These are phyloP conservation scores for Pseudomassariella vexata DNA, from an alignment of 2,329 filamentous ascomycete genomes.

Conservation along the genomic window DNA sequence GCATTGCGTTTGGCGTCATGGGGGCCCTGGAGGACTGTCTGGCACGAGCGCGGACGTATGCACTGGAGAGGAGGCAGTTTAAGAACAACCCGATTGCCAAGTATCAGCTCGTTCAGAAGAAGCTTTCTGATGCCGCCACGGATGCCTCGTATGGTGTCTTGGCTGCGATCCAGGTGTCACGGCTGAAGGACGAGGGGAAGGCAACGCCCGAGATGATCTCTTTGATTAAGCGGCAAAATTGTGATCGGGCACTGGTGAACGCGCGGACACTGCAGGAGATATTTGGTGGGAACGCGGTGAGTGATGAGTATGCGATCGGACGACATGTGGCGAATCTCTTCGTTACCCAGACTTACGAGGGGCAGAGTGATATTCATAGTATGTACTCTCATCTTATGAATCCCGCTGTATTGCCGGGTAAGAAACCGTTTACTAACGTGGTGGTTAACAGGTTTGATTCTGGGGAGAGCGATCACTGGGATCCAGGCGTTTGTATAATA, in stretches of 20 bases:
- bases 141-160: constrained; percentile 90
- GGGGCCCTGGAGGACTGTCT: constrained; percentile 93
- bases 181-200: constrained; percentile 88
- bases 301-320: constrained; percentile 93
- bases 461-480: constrained; percentile 63
- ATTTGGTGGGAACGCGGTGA: constrained; percentile 96
- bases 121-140: constrained; percentile 85
- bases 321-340: constrained; percentile 94
- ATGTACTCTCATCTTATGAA: too few relatives aligned
- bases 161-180: constrained; percentile 82
- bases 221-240: constrained; percentile 97
- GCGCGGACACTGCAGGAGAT: constrained; percentile 83
- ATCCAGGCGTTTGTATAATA: constrained; percentile 64
- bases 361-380: constrained; percentile 97
- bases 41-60: constrained; percentile 71
- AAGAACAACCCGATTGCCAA: constrained; percentile 90
- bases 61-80: constrained; percentile 93
- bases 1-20: constrained; percentile 90
- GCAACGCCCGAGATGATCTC: constrained; percentile 91
- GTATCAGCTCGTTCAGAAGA: constrained; percentile 97
- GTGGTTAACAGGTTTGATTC: constrained; percentile 58
- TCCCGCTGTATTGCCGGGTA: not conserved
- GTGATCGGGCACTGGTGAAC: constrained; percentile 78
- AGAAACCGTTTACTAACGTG: constrained; percentile 3
- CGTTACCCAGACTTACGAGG: constrained; percentile 97